Base-by-base conservation (phyloP, 257 asterid species). In the Salvia miltiorrhiza region DNA sequence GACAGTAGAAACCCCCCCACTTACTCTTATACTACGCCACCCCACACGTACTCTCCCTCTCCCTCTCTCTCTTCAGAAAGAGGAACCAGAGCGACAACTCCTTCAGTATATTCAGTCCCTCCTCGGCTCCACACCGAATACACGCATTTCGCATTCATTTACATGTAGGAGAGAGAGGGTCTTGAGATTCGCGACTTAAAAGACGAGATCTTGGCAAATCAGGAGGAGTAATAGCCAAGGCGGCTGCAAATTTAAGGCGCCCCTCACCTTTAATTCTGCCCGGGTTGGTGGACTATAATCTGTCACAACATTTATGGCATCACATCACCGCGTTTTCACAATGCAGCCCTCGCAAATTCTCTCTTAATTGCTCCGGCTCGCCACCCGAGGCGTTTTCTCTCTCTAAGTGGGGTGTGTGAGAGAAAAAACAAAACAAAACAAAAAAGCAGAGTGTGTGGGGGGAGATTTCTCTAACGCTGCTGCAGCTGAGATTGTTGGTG, bases 211-310 rank as follows among this genome's bases (percentile, higher is more conserved):
- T 84, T 75, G 55, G 74, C 66, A 57, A 65, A 83, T 78, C 88
- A 75, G 80, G 57, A n/a, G 79, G 83, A 78, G 85, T 89, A 75
- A 87, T 78, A 33, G 76, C 90, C 68, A 84, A 85, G 96, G 88
- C 97, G 96, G 97, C 97, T 81, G 60, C 20, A 66, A 60, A 82
- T 65, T 86, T 69, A 72, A 81, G 39, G 69, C 35, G 35, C 79
- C 77, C 44, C 44, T 21, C 60, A 4, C 70, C 23, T 63, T 73
- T 62, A 33, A 62, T 66, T 77, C 40, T 73, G 70, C 73, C 44
- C 71, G 54, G 67, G 82, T 71, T 45, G 80, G 75, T 79, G 85
- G 61, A 49, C 77, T 33, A 71, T 76, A 63, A 61, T 75, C 80
- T 76, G 58, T 59, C 79, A 26, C 39, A 41, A 28, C 41, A 78